phyloP scores from a whole-genome alignment of 163 green algal species.

The Scenedesmus sp. region DNA sequence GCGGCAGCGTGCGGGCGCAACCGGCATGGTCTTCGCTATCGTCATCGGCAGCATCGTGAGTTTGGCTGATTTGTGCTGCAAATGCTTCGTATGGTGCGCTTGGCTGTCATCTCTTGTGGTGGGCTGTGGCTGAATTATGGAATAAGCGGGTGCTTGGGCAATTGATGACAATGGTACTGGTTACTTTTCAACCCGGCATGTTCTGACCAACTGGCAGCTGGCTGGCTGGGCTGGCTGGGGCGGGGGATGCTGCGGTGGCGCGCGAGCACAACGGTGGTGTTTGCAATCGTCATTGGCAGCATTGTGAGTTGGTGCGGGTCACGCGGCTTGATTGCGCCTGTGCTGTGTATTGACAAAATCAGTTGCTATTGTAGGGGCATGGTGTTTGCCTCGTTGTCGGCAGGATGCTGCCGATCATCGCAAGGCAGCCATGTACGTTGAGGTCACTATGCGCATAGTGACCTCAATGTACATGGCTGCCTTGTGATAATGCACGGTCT shows the following conservation, averaged over 20 bases:
- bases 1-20: not conserved
- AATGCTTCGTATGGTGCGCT: not conserved
- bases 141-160: not conserved
- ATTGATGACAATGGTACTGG: not conserved
- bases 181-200: no score
- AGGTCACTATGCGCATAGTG: no score
- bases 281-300: constrained; percentile 22
- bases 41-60: constrained; percentile 41
- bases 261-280: constrained; percentile 20
- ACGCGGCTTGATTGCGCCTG: no score
- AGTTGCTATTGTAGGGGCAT: not conserved
- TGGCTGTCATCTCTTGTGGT: no score
- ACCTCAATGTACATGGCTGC: no score
- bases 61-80: not conserved
- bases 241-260: not conserved
- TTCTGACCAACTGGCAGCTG: constrained; percentile 1
- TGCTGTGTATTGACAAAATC: not conserved
- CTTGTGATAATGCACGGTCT: no score
- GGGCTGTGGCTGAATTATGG: no score
- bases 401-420: not conserved
- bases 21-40: constrained; percentile 36
- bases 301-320: constrained; percentile 23
- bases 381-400: not conserved
- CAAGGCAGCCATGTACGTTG: no score
- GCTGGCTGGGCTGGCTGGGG: constrained; percentile 23